phyloP scores from a whole-genome alignment of 257 asterid species.

The Solanum chmielewskii region DNA sequence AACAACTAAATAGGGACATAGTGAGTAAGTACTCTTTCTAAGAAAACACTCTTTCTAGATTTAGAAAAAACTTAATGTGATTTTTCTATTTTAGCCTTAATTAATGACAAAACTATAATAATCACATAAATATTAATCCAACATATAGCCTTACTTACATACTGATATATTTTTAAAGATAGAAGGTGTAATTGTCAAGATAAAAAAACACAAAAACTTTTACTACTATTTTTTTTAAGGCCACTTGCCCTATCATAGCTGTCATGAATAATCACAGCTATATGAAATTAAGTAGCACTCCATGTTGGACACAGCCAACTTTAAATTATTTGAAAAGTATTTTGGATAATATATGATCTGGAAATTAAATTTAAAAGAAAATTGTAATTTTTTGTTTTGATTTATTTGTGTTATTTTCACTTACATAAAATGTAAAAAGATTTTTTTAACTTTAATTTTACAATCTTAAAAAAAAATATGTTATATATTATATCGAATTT shows the following conservation, averaged over 20 bases:
- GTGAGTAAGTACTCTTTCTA: rapidly evolving
- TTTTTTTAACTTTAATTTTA: too few species aligned
- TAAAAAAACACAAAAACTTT: not conserved
- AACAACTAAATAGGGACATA: too few species aligned
- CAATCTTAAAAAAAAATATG: too few species aligned
- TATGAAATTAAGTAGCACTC: not conserved
- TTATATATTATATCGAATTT: too few species aligned
- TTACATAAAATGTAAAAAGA: too few species aligned
- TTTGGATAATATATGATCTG: not conserved
- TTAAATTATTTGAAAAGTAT: not conserved
- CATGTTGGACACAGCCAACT: not conserved
- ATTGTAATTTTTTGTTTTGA: not conserved
- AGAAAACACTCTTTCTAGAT: not conserved
- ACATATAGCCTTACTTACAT: not conserved
- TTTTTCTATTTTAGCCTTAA: not conserved
- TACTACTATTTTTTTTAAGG: not conserved
- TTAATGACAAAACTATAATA: not conserved
- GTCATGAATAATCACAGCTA: not conserved
- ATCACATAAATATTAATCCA: not conserved
- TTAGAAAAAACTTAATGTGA: not conserved
- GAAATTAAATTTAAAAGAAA: not conserved
- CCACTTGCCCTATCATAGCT: not conserved
- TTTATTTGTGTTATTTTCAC: too few species aligned
- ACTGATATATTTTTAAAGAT: too few species aligned
- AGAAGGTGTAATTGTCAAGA: not conserved